Base-by-base conservation (phyloP, 345 rosid species). In the Boechera divaricarpa region DNA sequence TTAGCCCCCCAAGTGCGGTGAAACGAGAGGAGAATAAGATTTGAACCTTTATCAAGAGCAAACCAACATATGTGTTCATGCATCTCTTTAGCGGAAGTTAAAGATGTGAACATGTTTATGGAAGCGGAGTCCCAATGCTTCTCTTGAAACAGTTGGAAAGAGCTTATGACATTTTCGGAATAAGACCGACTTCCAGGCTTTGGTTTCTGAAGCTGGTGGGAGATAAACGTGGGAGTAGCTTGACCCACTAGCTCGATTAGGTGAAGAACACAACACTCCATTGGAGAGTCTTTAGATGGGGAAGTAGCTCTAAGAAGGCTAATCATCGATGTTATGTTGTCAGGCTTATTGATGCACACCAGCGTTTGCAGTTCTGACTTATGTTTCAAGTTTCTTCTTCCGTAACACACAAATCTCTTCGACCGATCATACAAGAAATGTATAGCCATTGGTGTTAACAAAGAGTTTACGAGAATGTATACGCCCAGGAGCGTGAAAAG, bases 11-110 rank as follows among this genome's bases (percentile, higher is more conserved):
- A 86, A 51, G 47, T 83, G 5, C 82, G 53, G 53, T 88, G 92
- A 63, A 88, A 86, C 15, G 92, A 87, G 12, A 86, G 84, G 15
- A 88, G 57, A 18, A 88, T 83, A 6, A 88, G 65, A 26, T 79
- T 74, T 10, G 81, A 39, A 6, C 12, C 53, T 33, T 78, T 79
- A 29, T 83, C 80, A n/a, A 77, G 64, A 44, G 92, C 87, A 3
- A 85, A 80, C 35, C 75, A 33, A 66, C 85, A 72, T 13, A 85
- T 75, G 47, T 85, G 86, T 60, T 88, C 86, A 15, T 83, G 70
- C 92, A 88, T 88, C 32, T 83, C 77, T 32, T 74, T 68, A 11
- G 64, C 63, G 2, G 78, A 55, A 51, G 85, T 83, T 42, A 85
- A 31, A 35, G 87, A 78, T 0, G 90, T 88, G 78, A 80, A 84